Percentiles rank a stretch among this genome's conserved stretches.
Evolutionary conservation across 148 eudicot species (phyloP).

Genomic region (Limonium bicolor): DNA sequence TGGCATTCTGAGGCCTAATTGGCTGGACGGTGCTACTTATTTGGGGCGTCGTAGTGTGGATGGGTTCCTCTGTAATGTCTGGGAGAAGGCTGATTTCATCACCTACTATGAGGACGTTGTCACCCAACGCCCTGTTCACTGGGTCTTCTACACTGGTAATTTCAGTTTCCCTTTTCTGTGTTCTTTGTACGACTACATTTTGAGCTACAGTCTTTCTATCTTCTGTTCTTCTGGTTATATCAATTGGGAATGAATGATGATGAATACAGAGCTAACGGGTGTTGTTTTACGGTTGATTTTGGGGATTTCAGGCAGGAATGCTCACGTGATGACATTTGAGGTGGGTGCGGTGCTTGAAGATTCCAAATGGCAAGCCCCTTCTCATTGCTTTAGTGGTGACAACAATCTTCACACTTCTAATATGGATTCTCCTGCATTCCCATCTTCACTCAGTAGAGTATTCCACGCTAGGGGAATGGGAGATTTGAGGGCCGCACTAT

Average conservation of each 20-base stretch:
- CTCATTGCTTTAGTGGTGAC: constrained; percentile 9
- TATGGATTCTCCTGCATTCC: no score
- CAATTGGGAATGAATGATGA: background rate
- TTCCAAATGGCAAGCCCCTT: constrained; percentile 2
- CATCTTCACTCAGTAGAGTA: no score
- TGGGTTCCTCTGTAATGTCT: constrained; percentile 40
- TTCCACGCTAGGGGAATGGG: no score
- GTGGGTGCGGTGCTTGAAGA: constrained; percentile 3
- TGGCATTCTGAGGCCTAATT: constrained; percentile 46
- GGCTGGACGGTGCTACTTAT: constrained; percentile 40
- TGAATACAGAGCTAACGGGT: background rate
- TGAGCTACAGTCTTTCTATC: background rate
- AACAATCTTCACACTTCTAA: no score
- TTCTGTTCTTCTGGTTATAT: background rate
- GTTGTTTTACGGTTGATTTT: background rate
- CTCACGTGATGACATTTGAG: constrained; percentile 4
- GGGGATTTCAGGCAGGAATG: constrained; percentile 19
- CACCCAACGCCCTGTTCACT: constrained; percentile 48
- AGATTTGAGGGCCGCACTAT: no score
- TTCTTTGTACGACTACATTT: background rate
- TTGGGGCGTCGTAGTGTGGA: constrained; percentile 26
- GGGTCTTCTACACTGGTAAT: constrained; percentile 53
- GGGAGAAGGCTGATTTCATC: constrained; percentile 50
- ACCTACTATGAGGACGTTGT: constrained; percentile 47
- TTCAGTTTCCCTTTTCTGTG: background rate